A percentile compares a stretch with the other conserved stretches of the same genome.
Conservation (phyloP, 176 grass and related monocot species). For the Puccinellia tenuiflora region DNA sequence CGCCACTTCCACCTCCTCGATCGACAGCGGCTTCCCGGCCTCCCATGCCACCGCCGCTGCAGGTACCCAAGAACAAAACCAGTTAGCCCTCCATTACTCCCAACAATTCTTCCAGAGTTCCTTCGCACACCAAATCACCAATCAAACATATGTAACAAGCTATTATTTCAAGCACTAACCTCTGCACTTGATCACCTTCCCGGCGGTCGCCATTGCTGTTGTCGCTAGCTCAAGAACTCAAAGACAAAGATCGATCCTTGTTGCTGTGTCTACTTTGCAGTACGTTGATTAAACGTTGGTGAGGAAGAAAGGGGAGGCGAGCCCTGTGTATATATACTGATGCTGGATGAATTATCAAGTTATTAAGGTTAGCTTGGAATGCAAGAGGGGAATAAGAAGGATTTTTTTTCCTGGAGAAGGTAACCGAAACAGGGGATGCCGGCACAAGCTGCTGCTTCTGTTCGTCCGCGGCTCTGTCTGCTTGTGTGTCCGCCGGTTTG, state of each 20-base stretch:
- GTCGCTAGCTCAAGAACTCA: background rate
- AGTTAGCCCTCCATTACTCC: background rate
- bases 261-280: background rate
- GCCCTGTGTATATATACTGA: slow-evolving; percentile 29
- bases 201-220: slow-evolving; percentile 51
- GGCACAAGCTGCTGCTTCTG: too few species aligned
- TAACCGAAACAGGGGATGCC: background rate
- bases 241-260: background rate
- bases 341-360: background rate
- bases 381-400: background rate
- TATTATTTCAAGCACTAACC: slow-evolving; percentile 9
- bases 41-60: slow-evolving; percentile 91
- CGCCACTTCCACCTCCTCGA: slow-evolving; percentile 91
- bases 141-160: background rate
- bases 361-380: background rate
- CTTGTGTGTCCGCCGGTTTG: slow-evolving; percentile 1
- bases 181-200: slow-evolving; percentile 84
- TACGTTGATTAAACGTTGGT: background rate
- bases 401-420: background rate
- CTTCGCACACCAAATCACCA: background rate
- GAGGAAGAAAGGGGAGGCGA: background rate
- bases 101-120: background rate
- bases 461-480: background rate
- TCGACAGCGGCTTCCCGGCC: slow-evolving; percentile 72
- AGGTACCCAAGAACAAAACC: background rate